These are phyloP conservation scores for Entophlyctis luteolus DNA, from an alignment of 192 early-diverging fungal species.

Conservation along the genomic window DNA sequence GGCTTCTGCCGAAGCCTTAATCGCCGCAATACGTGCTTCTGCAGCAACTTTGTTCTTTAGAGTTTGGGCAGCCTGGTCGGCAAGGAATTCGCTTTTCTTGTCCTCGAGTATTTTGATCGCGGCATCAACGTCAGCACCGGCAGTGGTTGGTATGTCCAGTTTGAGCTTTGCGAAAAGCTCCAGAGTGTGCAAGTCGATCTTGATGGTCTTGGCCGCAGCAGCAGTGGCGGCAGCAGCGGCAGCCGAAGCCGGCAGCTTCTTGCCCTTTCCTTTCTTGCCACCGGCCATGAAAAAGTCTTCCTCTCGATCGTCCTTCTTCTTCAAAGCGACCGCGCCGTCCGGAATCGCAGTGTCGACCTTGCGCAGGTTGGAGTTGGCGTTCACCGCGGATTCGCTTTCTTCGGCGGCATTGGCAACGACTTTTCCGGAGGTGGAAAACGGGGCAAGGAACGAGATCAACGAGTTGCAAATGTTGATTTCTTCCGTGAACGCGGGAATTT, in stretches of 20 bases:
- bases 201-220: conserved; percentile 55
- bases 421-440: conserved; percentile 29
- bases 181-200: conserved; percentile 56
- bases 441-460: conserved; percentile 70
- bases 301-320: conserved; percentile 69
- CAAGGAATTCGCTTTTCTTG: conserved; percentile 67
- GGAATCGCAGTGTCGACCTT: conserved; percentile 64
- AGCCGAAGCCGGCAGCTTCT: conserved; percentile 41
- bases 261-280: conserved; percentile 56
- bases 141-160: conserved; percentile 72
- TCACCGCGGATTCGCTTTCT: conserved; percentile 36
- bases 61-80: conserved; percentile 73
- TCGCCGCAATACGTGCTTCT: conserved; percentile 74
- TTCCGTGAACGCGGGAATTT: conserved; percentile 77
- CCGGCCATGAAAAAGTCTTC: conserved; percentile 75
- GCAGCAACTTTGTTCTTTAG: conserved; percentile 83
- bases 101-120: conserved; percentile 69
- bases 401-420: conserved; percentile 33
- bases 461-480: conserved; percentile 83
- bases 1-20: conserved; percentile 53
- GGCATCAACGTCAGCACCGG: conserved; percentile 56
- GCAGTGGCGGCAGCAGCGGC: conserved; percentile 39
- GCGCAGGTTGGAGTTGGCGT: conserved; percentile 43
- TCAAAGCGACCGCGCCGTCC: conserved; percentile 67
- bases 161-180: conserved; percentile 77